Base-by-base conservation (phyloP, 2,329 filamentous ascomycete genomes). In the Hysterium pulicare region DNA sequence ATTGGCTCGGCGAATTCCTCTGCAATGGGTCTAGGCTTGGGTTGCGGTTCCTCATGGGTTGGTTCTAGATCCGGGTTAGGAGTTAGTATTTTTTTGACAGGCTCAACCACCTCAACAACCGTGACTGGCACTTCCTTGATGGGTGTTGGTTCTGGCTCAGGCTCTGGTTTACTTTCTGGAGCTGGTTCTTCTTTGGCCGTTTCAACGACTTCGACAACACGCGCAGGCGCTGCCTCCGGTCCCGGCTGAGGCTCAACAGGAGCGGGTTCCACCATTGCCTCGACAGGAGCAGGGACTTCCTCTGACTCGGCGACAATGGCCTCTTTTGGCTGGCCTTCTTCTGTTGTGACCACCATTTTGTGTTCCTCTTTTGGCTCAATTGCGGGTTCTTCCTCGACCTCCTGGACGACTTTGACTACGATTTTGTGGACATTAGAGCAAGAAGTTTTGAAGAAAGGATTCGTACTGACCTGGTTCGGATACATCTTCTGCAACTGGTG, bases 51-150 rank as follows among this genome's bases (percentile, higher is more conserved):
- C 21, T 37, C 11, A 19, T 24, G 20, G 13, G 20, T 21, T 19
- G 40, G 22, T 33, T 44, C 41, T 11, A 33, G 33, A 20, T 34
- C 38, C 43, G 4, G 44, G 46, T 33, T 48, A n/a, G n/a, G n/a
- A n/a, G n/a, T n/a, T n/a, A n/a, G n/a, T n/a, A n/a, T n/a, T n/a
- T n/a, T n/a, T n/a, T n/a, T n/a, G n/a, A n/a, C n/a, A n/a, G n/a
- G 33, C 35, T 46, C 38, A 40, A 31, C 41, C 26, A 38, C 38
- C 26, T 41, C 24, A n/a, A n/a, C n/a, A n/a, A n/a, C n/a, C n/a
- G n/a, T n/a, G n/a, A n/a, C 21, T 23, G 24, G 21, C 22, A 40
- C 33, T 35, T 44, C 37, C 15, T 37, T 21, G 7, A 30, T 33
- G 7, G 26, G 35, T 20, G 34, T 38, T n/a, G 28, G 36, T 24